Evolutionary conservation across 139 green algal species (phyloP).

Genomic region (Chlorella sp.): DNA sequence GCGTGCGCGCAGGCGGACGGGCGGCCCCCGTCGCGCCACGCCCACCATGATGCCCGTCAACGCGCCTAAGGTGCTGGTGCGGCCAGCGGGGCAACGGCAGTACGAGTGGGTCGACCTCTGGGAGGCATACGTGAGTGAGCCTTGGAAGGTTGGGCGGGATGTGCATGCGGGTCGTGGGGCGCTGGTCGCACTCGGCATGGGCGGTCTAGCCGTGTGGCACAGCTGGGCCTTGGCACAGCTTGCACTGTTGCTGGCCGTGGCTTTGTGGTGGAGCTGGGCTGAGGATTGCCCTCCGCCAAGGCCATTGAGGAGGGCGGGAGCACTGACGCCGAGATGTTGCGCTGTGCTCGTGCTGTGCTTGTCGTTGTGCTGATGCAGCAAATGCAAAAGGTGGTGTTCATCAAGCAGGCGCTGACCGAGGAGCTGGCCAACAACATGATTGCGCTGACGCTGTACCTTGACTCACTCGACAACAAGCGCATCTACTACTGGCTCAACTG

Average conservation of each 20-base stretch:
- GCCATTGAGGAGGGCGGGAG: too few species aligned
- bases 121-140: conserved; percentile 50
- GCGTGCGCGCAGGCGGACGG: conserved; percentile 12
- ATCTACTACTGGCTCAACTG: conserved; percentile 59
- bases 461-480: conserved; percentile 51
- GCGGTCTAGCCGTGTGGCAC: too few species aligned
- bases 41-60: conserved; percentile 49
- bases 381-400: conserved; percentile 56
- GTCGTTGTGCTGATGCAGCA: not conserved
- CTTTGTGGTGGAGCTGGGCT: too few species aligned
- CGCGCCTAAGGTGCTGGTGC: conserved; percentile 24
- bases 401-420: conserved; percentile 49
- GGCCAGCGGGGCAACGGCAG: conserved; percentile 41
- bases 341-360: too few species aligned
- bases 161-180: too few species aligned
- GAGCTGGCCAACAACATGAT: conserved; percentile 59
- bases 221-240: too few species aligned
- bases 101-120: conserved; percentile 62
- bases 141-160: too few species aligned
- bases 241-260: too few species aligned
- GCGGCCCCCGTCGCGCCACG: conserved; percentile 18
- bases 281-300: too few species aligned
- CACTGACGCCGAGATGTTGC: too few species aligned
- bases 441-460: conserved; percentile 49
- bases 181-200: too few species aligned